Conservation (phyloP, 2,329 filamentous ascomycete species). For the Claviceps sorghi region DNA sequence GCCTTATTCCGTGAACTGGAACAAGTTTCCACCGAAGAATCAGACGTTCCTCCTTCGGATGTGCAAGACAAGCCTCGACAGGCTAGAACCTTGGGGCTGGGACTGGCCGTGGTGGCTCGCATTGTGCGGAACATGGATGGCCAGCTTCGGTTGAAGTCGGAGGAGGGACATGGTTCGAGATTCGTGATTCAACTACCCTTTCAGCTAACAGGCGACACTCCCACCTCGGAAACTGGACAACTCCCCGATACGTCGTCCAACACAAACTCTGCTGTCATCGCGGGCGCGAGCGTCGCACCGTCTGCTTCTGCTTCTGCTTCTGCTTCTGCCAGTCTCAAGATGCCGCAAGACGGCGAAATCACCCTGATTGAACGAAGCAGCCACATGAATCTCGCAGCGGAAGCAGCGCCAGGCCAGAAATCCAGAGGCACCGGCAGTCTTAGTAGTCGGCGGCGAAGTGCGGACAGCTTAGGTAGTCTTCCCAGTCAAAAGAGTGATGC, state of each 20-base stretch:
- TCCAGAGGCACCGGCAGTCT: conserved; percentile 9
- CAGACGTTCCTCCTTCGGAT: conserved; percentile 13
- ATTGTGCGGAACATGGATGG: conserved; percentile 85
- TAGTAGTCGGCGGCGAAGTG: conserved; percentile 17
- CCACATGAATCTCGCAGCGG: conserved; percentile 8
- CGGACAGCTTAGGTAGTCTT: conserved; percentile 26
- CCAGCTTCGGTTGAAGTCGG: conserved; percentile 70
- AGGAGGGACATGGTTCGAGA: conserved; percentile 65
- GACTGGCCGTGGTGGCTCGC: conserved; percentile 75
- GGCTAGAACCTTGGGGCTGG: conserved; percentile 52
- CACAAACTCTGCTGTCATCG: conserved; percentile 1
- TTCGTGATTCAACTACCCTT: conserved; percentile 74
- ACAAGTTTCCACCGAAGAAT: conserved; percentile 37
- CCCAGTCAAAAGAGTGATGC: conserved; percentile 46
- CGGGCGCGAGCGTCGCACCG: not conserved
- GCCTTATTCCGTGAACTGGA: conserved; percentile 44
- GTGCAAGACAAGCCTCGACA: conserved; percentile 17
- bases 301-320: conserved; percentile 11
- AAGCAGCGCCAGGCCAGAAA: conserved; percentile 5
- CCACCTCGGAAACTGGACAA: conserved; percentile 11
- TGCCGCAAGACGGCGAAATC: conserved; percentile 35
- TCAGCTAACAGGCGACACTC: conserved; percentile 35
- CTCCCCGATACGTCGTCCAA: not conserved
- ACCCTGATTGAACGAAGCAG: conserved; percentile 42
- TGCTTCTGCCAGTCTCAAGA: conserved; percentile 13